Evolutionary conservation across 257 asterid species (phyloP).

Genomic region (Penstemon eatonii): DNA sequence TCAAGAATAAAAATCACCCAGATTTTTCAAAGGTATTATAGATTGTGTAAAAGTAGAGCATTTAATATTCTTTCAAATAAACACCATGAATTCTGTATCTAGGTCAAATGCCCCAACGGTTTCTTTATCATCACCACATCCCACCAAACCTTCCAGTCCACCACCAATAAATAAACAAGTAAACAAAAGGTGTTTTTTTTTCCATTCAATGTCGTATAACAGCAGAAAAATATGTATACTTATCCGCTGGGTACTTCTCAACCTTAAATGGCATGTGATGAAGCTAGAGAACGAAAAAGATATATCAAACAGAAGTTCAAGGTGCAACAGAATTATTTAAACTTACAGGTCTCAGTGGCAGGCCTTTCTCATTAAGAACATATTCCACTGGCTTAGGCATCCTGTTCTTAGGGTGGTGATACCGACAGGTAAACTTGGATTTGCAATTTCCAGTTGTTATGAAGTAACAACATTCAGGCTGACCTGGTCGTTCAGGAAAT

Average conservation of each 20-base stretch:
- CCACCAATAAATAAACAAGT: background rate
- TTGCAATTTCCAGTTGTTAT: constrained; percentile 52
- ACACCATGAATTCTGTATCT: background rate
- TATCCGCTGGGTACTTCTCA: background rate
- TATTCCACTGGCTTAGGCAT: constrained; percentile 17
- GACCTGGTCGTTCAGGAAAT: constrained; percentile 58
- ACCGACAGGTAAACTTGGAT: constrained; percentile 40
- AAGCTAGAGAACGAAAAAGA: background rate
- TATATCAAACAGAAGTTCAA: constrained; percentile 9
- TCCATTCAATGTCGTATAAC: no score
- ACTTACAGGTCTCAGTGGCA: constrained; percentile 63
- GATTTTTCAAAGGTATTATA: background rate
- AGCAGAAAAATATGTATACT: background rate
- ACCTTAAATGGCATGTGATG: background rate
- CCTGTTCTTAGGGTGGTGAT: constrained; percentile 49
- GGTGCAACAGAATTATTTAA: constrained; percentile 14
- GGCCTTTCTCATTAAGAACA: constrained; percentile 47
- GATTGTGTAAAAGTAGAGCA: background rate
- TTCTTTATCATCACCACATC: background rate
- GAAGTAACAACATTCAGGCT: constrained; percentile 43
- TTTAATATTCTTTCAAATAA: background rate
- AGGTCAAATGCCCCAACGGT: background rate
- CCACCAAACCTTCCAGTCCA: background rate
- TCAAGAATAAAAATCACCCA: background rate
- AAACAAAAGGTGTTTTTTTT: background rate